phyloP scores from a whole-genome alignment of 805 yeast species.

The Lachancea waltii region DNA sequence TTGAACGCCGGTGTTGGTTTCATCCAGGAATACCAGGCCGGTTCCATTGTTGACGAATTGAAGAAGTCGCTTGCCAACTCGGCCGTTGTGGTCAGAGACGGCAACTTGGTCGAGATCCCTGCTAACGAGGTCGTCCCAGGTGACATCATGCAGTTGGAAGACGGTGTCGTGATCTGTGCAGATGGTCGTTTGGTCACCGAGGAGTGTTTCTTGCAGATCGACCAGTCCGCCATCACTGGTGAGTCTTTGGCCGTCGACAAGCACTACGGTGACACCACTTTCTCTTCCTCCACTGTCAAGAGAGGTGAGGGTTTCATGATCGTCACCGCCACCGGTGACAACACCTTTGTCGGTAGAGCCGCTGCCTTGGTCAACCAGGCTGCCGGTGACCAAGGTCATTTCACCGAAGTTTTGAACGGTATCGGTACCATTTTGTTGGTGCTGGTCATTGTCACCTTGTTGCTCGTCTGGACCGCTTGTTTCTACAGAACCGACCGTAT shows the following conservation, averaged over 20 bases:
- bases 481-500: slow-evolving; percentile 89
- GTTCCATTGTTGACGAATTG: slow-evolving; percentile 94
- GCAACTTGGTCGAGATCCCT: slow-evolving; percentile 65
- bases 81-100: slow-evolving; percentile 81
- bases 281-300: slow-evolving; percentile 91
- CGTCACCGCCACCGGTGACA: slow-evolving; percentile 92
- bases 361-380: slow-evolving; percentile 96
- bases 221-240: slow-evolving; percentile 96
- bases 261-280: slow-evolving; percentile 77
- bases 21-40: slow-evolving; percentile 96
- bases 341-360: slow-evolving; percentile 94
- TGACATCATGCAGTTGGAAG: slow-evolving; percentile 87
- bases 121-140: slow-evolving; percentile 91
- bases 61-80: slow-evolving; percentile 90
- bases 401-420: slow-evolving; percentile 96
- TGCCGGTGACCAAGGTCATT: slow-evolving; percentile 88
- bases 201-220: slow-evolving; percentile 82
- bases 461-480: slow-evolving; percentile 87
- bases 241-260: slow-evolving; percentile 95
- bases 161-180: slow-evolving; percentile 88
- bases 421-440: slow-evolving; percentile 90
- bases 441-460: slow-evolving; percentile 77
- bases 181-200: slow-evolving; percentile 87
- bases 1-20: slow-evolving; percentile 93
- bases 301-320: slow-evolving; percentile 93